Percentiles rank a stretch among this genome's conserved stretches.
phyloP scores from a whole-genome alignment of 805 yeast species.

The Starmerella apis region DNA sequence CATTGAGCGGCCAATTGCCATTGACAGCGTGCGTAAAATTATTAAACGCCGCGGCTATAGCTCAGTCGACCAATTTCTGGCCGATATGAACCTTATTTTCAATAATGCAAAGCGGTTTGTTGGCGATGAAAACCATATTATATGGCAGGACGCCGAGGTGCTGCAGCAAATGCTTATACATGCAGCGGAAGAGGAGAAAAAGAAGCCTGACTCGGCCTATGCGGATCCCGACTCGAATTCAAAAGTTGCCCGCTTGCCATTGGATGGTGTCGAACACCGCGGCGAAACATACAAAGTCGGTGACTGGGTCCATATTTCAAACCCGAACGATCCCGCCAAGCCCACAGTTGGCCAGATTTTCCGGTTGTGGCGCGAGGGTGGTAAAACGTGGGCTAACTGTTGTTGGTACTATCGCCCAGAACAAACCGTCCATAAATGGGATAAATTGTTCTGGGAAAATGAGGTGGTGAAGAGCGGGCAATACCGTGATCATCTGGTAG shows the following conservation, averaged over 20 bases:
- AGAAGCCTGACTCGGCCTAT: conserved; percentile 72
- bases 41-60: conserved; percentile 77
- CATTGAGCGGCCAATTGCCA: conserved; percentile 36
- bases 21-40: conserved; percentile 52
- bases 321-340: conserved; percentile 76
- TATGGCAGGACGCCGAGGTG: conserved; percentile 49
- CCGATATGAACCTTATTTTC: conserved; percentile 66
- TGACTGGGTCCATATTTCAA: conserved; percentile 84
- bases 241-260: conserved; percentile 63
- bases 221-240: conserved; percentile 42
- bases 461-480: conserved; percentile 96
- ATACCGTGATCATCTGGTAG: conserved; percentile 84
- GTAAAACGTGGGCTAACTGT: conserved; percentile 77
- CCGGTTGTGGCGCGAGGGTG: conserved; percentile 78
- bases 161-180: conserved; percentile 53
- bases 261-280: conserved; percentile 60
- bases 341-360: conserved; percentile 93
- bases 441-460: conserved; percentile 78
- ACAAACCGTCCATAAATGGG: conserved; percentile 90
- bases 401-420: conserved; percentile 98
- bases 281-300: conserved; percentile 76
- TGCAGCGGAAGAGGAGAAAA: conserved; percentile 54
- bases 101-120: conserved; percentile 55
- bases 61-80: conserved; percentile 62
- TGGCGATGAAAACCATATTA: conserved; percentile 47